Conservation (phyloP, 305 asterid species). For the Solanum hybrid region DNA sequence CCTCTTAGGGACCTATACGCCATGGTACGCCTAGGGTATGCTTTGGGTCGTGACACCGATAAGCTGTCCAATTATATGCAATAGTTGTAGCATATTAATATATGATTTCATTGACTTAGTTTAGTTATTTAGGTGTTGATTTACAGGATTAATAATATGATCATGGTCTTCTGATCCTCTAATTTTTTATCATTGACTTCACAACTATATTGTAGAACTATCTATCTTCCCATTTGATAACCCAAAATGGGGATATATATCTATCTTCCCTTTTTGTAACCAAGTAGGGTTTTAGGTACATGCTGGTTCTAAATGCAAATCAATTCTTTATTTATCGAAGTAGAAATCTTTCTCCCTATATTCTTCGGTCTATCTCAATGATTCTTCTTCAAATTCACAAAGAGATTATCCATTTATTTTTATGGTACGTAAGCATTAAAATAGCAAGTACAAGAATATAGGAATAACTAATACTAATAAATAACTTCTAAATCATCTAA, state of each 20-base stretch:
- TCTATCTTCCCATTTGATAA: background rate
- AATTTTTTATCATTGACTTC: background rate
- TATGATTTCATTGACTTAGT: background rate
- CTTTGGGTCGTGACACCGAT: too few species aligned
- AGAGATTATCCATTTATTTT: background rate
- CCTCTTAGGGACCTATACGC: too few species aligned
- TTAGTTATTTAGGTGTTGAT: background rate
- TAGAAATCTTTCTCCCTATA: background rate
- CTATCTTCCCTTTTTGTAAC: background rate
- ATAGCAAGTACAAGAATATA: background rate
- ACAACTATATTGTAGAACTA: background rate
- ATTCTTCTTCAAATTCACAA: background rate
- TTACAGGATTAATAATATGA: background rate
- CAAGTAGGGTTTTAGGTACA: background rate
- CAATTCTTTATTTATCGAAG: background rate
- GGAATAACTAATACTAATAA: background rate
- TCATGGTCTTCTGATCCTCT: background rate
- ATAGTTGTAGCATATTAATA: background rate
- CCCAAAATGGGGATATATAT: background rate
- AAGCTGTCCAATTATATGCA: too few species aligned
- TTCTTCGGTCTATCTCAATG: background rate
- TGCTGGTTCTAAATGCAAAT: background rate
- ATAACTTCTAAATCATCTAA: background rate
- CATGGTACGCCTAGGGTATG: too few species aligned
- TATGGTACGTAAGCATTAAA: background rate